Evolutionary conservation across 768 basidiomycete species (phyloP).

Genomic region (Hericium rajendrae): DNA sequence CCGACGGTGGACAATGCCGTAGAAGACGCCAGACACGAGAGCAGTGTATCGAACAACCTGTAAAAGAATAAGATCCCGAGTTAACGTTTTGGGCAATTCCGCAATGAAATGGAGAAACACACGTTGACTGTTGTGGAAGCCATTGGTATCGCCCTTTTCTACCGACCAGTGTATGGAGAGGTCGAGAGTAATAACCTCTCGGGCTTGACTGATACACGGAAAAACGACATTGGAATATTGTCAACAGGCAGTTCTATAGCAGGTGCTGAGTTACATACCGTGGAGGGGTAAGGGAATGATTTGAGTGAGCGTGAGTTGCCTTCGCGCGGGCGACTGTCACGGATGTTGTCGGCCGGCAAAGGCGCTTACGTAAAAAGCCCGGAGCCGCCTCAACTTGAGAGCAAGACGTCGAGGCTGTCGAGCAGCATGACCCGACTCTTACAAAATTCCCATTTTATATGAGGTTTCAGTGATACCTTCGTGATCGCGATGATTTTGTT

Average conservation of each 20-base stretch:
- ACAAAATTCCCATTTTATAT: no score
- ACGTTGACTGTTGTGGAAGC: slow-evolving; percentile 14
- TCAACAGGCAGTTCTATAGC: neutral
- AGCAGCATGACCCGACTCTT: no score
- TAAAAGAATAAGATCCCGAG: neutral
- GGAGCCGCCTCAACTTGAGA: no score
- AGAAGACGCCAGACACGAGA: slow-evolving; percentile 75
- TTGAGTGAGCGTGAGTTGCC: slow-evolving; percentile 1
- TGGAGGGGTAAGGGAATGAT: neutral
- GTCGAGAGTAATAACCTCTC: neutral
- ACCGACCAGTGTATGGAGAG: slow-evolving; percentile 5
- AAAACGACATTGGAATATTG: neutral
- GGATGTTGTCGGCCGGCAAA: slow-evolving; percentile 11
- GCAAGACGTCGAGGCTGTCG: no score
- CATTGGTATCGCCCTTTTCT: slow-evolving; percentile 7
- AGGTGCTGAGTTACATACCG: neutral
- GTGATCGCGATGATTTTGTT: no score
- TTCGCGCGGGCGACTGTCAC: neutral
- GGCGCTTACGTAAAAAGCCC: slow-evolving; percentile 7
- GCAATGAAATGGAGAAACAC: neutral
- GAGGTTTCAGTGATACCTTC: no score
- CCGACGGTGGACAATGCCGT: slow-evolving; percentile 88
- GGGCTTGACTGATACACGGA: slow-evolving; percentile 1
- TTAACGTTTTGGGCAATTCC: no score
- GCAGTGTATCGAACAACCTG: slow-evolving; percentile 91